phyloP scores from a whole-genome alignment of 306 rosid species.

The Benincasa hispida region DNA sequence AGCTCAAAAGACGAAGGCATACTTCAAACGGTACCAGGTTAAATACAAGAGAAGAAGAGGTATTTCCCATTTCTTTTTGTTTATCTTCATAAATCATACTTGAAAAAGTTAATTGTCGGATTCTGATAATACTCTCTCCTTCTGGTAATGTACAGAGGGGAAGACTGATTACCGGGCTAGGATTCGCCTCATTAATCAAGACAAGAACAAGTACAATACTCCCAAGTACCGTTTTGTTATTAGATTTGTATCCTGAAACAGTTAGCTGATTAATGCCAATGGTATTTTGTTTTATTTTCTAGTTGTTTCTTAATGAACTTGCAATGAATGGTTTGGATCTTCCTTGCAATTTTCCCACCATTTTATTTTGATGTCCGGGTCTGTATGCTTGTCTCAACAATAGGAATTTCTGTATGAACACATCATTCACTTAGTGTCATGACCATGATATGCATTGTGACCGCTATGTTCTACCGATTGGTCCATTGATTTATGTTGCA shows the following conservation, averaged over 20 bases:
- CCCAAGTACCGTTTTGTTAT: slow-evolving; percentile 77
- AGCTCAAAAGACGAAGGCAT: slow-evolving; percentile 56
- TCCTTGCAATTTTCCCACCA: neutral
- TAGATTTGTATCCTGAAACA: slow-evolving; percentile 58
- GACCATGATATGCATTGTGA: neutral
- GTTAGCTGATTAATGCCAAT: neutral
- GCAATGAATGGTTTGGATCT: neutral
- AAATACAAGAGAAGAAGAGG: slow-evolving; percentile 87
- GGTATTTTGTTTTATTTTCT: neutral
- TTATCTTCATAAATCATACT: neutral
- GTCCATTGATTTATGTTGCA: neutral
- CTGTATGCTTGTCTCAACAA: neutral
- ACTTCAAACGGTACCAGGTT: slow-evolving; percentile 69
- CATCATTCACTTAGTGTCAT: neutral
- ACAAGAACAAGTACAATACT: slow-evolving; percentile 81
- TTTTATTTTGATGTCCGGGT: neutral
- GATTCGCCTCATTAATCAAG: slow-evolving; percentile 76
- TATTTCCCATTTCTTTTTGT: slow-evolving; percentile 5
- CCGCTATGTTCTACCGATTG: neutral
- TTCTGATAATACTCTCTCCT: neutral
- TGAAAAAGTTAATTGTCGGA: too few species aligned
- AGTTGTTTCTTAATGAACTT: neutral
- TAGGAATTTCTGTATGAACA: neutral
- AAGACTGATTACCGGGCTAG: slow-evolving; percentile 90
- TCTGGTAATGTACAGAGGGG: slow-evolving; percentile 37